Evolutionary conservation across 148 eudicot genomes (phyloP), one percentile per base, ranked within the genome.

Genomic region (Agrostemma githago): DNA sequence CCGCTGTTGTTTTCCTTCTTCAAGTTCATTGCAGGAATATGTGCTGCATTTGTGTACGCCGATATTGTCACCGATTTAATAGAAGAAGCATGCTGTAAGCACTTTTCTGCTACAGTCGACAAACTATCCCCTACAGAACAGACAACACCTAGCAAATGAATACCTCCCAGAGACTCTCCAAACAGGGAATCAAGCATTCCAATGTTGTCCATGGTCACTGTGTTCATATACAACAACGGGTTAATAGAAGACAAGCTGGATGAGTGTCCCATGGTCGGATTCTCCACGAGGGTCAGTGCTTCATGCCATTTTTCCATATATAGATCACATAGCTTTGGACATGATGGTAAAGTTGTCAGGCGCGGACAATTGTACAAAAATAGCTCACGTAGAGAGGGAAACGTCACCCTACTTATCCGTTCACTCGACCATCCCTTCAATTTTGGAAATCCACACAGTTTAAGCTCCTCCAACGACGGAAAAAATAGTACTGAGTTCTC

Each of bases 341-440:
- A 75, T 38, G 71, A 20, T 16, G 77, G 71, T 48, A 64, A 37
- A 42, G 12, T 12, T 44, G 43, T 44, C 21, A 63, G 44, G 17
- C 10, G 44, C 12, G 56, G 53, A 58, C 68, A 73, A n/a, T 3
- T 1, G 6, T 2, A 0, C 6, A 73, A 10, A 1, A 5, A 1
- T 34, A 74, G 34, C 11, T 46, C 44, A 34, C 8, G 41, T 10
- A 74, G 69, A 48, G 51, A 46, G 8, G 51, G 66, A 72, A 72
- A 72, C 12, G 38, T 26, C 2, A 40, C 70, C 16, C 46, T 37
- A 56, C 61, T 5, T 63, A 10, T 62, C 14, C 16, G 5, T 4
- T 65, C 75, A 54, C 38, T 69, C 70, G 71, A 74, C 78, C 78
- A 74, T 21, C 75, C 78, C 57, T 62, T 79, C 17, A 74, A 34